A percentile compares a stretch with the other conserved stretches of the same genome.
These are phyloP conservation scores for Colletotrichum brevisporum DNA, from an alignment of 2,329 filamentous ascomycete genomes.

Conservation along the genomic window DNA sequence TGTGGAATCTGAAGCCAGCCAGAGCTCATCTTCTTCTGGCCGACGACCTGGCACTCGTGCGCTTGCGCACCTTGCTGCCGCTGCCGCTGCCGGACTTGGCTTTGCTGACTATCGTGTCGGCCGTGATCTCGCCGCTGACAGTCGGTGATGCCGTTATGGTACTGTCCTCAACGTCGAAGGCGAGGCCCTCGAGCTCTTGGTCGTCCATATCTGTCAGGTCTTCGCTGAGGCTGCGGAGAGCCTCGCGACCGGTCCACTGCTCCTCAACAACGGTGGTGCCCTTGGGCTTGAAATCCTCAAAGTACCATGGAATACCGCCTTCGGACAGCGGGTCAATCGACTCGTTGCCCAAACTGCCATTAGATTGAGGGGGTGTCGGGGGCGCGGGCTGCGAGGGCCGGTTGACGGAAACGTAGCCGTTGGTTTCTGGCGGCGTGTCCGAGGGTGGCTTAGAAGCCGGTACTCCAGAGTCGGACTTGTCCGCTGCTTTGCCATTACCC, in stretches of 20 bases:
- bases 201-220: slow-evolving; percentile 94
- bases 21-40: slow-evolving; percentile 48
- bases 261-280: slow-evolving; percentile 87
- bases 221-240: slow-evolving; percentile 79
- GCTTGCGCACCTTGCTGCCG: slow-evolving; percentile 49
- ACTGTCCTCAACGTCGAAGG: slow-evolving; percentile 66
- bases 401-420: slow-evolving; percentile 57
- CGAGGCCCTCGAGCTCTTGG: slow-evolving; percentile 83
- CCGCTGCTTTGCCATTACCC: slow-evolving; percentile 42
- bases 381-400: slow-evolving; percentile 59
- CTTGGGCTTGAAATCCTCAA: slow-evolving; percentile 82
- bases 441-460: slow-evolving; percentile 49
- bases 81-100: slow-evolving; percentile 47
- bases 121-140: slow-evolving; percentile 37
- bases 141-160: slow-evolving; percentile 58
- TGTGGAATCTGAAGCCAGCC: no score
- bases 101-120: slow-evolving; percentile 44
- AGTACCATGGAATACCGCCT: slow-evolving; percentile 91
- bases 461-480: slow-evolving; percentile 46
- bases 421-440: slow-evolving; percentile 64
- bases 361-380: slow-evolving; percentile 77
- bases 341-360: slow-evolving; percentile 65
- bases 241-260: slow-evolving; percentile 79
- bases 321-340: slow-evolving; percentile 70
- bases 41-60: slow-evolving; percentile 50